These are phyloP conservation scores for Dianthus caryophyllus DNA, from an alignment of 148 eudicot genomes.

Conservation along the genomic window DNA sequence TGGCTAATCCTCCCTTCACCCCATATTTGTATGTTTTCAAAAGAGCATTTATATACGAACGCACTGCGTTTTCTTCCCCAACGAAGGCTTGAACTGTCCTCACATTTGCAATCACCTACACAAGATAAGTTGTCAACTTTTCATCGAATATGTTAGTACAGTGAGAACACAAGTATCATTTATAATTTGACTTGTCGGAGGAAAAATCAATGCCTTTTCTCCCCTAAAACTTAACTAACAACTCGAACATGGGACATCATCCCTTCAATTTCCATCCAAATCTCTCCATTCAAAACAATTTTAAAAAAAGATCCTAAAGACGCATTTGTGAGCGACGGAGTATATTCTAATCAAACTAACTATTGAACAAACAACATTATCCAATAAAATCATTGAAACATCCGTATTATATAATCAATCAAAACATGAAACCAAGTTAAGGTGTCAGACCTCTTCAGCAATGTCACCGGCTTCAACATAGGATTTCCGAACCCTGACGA, in stretches of 20 bases:
- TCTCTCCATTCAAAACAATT: no score
- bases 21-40: constrained; percentile 40
- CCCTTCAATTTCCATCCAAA: no score
- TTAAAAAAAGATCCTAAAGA: no score
- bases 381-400: not conserved
- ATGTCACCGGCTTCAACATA: constrained; percentile 63
- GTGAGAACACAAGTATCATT: not conserved
- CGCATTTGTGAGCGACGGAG: no score
- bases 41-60: constrained; percentile 42
- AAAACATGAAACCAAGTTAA: not conserved
- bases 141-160: not conserved
- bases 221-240: no score
- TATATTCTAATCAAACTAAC: not conserved
- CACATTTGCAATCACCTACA: constrained; percentile 53
- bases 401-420: not conserved
- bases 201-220: no score
- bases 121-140: not conserved
- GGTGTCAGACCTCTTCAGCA: constrained; percentile 54
- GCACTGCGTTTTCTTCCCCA: constrained; percentile 50
- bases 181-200: no score
- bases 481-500: constrained; percentile 46
- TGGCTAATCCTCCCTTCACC: constrained; percentile 54
- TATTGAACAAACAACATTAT: not conserved
- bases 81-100: constrained; percentile 60
- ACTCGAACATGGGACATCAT: no score